Evolutionary conservation across 768 basidiomycete species (phyloP).

Genomic region (Mycena chlorophos): DNA sequence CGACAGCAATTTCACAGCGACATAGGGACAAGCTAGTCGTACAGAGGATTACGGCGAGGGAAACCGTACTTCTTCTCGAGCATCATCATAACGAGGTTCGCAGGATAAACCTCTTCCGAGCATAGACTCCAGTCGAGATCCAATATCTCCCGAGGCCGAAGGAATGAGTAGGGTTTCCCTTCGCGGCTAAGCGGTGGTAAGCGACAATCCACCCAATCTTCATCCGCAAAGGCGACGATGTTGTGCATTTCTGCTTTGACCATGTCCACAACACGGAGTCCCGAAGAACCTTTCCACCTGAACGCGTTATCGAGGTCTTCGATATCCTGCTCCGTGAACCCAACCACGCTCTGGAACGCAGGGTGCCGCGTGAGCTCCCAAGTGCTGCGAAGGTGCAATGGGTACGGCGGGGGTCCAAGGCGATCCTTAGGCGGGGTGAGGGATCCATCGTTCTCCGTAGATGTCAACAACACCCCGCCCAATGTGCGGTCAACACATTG

Average conservation of each 20-base stretch:
- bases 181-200: too few relatives aligned
- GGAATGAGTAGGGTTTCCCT: too few relatives aligned
- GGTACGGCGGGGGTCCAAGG: neutral
- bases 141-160: too few relatives aligned
- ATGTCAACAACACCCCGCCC: neutral
- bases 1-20: too few relatives aligned
- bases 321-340: neutral
- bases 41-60: too few relatives aligned
- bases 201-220: too few relatives aligned
- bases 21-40: too few relatives aligned
- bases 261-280: neutral
- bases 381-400: neutral
- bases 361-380: neutral
- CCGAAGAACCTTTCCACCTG: neutral
- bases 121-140: too few relatives aligned
- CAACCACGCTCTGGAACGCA: neutral
- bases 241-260: neutral
- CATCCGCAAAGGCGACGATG: neutral
- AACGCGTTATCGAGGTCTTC: neutral
- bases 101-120: too few relatives aligned
- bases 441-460: neutral
- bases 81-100: too few relatives aligned
- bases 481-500: neutral
- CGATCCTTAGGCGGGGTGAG: neutral
- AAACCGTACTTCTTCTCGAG: too few relatives aligned